A percentile compares a stretch with the other conserved stretches of the same genome.
Conservation (phyloP, 495 filamentous ascomycete genomes). For the Neurospora terricola region DNA sequence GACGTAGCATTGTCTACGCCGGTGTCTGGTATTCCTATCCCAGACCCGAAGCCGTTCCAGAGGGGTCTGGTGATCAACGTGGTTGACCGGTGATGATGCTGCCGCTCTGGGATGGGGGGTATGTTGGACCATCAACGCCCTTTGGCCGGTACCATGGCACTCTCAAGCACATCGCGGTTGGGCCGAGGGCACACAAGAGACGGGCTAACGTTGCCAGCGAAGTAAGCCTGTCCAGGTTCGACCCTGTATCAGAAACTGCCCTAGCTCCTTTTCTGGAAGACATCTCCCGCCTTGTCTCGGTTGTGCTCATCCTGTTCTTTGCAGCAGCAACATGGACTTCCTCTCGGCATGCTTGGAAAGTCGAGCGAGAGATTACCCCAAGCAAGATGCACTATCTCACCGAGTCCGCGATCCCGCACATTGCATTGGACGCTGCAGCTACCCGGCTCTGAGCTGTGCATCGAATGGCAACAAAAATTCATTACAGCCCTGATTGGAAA, state of each 20-base stretch:
- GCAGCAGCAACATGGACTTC: neutral
- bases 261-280: neutral
- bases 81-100: conserved; percentile 8
- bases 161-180: neutral
- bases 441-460: conserved; percentile 4
- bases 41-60: conserved; percentile 2
- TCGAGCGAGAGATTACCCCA: neutral
- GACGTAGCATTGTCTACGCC: neutral
- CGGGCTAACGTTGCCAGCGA: conserved; percentile 1
- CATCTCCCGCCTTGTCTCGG: conserved; percentile 5
- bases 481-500: conserved; percentile 6
- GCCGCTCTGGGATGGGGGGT: conserved; percentile 2
- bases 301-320: conserved; percentile 8
- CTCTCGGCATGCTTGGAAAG: neutral
- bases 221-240: conserved; percentile 4
- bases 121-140: conserved; percentile 7
- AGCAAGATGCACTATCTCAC: conserved; percentile 2
- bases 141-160: neutral
- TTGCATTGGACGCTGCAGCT: conserved; percentile 5
- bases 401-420: conserved; percentile 7
- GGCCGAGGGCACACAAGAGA: neutral
- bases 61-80: conserved; percentile 22
- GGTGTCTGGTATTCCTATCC: conserved; percentile 9
- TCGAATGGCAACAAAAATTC: neutral
- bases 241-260: conserved; percentile 3